Base-by-base conservation (phyloP, 2,329 filamentous ascomycete genomes). In the Botrytis aclada region DNA sequence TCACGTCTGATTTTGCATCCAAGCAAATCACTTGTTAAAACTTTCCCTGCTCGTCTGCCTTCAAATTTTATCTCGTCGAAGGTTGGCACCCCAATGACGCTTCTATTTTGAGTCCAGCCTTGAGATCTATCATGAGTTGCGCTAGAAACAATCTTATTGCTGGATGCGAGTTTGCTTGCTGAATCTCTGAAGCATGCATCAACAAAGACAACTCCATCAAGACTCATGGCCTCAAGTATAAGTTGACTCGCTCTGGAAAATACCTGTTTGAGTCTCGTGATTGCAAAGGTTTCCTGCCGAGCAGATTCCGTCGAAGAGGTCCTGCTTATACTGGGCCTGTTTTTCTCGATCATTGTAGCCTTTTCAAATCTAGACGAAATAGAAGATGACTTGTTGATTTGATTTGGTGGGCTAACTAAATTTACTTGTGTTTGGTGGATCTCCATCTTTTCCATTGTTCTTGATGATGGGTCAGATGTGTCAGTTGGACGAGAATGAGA, bases 141-240 rank as follows among this genome's bases (percentile, higher is more conserved):
- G 22, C 18, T 32, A 7, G 62, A 29, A 8, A 60, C 18, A 6
- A 41, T 12, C 41, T 45, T 72, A 25, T 37, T 56, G 12, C 47
- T 66, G 37, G 62, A 61, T 69, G 64, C 54, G 20, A 51, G 43
- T 45, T 64, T 70, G 51, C 66, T 58, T 25, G 67, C 73, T 29
- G 69, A 47, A 62, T 75, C 73, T 25, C 73, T 74, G 22, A 75
- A 69, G n/a, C 66, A 75, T 18, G 75, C 74, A 66, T 77, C 76
- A 25, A 78, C 60, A 60, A 77, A 76, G 14, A 78, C 61, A 14
- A 76, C 72, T 0, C 77, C 76, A 62, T 78, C 76, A 16, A 78
- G 66, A 43, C 74, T 72, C n/a, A 74, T 61, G 1, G 76, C 69
- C 56, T 77, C 72, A n/a, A 76, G 72, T 29, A 79, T 69, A 7